Conservation (phyloP, 352 stramenopile species). For the Phytophthora melonis region DNA sequence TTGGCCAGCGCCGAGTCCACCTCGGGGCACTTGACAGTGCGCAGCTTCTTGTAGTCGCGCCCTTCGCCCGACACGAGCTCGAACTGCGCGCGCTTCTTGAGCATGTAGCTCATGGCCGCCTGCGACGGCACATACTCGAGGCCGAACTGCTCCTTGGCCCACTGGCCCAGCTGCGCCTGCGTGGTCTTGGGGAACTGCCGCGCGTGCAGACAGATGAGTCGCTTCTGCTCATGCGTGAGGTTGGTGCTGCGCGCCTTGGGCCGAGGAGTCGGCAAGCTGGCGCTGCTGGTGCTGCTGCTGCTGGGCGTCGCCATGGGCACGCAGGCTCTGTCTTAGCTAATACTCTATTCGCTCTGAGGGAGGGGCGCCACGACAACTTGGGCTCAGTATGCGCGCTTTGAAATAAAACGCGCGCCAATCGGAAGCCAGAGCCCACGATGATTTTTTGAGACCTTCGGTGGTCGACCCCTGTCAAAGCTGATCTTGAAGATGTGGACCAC, state of each 20-base stretch:
- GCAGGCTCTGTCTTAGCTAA: conserved; percentile 42
- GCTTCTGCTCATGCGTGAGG: conserved; percentile 87
- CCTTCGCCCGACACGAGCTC: conserved; percentile 82
- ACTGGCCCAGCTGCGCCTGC: conserved; percentile 77
- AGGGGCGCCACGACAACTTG: conserved; percentile 6
- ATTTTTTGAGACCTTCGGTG: neutral
- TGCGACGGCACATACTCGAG: conserved; percentile 75
- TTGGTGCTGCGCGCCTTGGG: conserved; percentile 70
- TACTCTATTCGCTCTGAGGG: conserved; percentile 28
- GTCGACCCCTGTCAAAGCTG: conserved; percentile 11
- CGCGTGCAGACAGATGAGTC: conserved; percentile 77
- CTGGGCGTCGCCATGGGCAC: neutral
- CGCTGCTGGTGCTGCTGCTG: neutral
- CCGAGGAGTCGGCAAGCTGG: conserved; percentile 13
- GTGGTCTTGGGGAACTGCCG: conserved; percentile 78
- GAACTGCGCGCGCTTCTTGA: conserved; percentile 76
- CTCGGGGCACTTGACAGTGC: conserved; percentile 79
- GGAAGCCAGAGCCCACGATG: neutral
- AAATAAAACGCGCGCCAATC: neutral
- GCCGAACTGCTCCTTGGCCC: conserved; percentile 75
- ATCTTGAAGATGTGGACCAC: conserved; percentile 17
- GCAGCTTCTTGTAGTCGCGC: conserved; percentile 79
- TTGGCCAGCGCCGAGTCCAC: conserved; percentile 84
- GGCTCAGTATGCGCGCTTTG: conserved; percentile 1
- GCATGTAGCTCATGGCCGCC: conserved; percentile 84